A percentile compares a stretch with the other conserved stretches of the same genome.
Conservation (phyloP, 139 green algal species). For the Pleodorina starrii region DNA sequence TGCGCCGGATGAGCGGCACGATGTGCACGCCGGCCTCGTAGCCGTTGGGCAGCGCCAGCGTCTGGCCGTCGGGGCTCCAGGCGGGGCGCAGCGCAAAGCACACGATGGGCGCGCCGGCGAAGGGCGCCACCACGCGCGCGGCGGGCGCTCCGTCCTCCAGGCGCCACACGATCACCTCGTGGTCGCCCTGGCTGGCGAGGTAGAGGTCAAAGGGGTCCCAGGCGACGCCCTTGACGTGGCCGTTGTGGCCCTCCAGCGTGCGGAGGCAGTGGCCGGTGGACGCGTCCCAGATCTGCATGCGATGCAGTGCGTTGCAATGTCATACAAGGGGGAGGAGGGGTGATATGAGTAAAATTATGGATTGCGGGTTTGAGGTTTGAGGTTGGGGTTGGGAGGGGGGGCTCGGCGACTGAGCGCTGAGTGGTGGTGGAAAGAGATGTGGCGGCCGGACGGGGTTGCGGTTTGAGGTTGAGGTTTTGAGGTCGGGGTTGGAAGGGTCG, state of each 20-base stretch:
- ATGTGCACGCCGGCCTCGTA: conserved; percentile 50
- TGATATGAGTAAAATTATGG: too few relatives aligned
- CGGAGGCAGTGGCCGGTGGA: conserved; percentile 29
- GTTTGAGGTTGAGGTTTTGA: too few relatives aligned
- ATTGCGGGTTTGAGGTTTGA: too few relatives aligned
- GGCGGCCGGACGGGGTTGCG: too few relatives aligned
- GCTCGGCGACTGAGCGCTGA: too few relatives aligned
- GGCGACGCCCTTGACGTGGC: conserved; percentile 93
- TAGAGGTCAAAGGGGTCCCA: conserved; percentile 92
- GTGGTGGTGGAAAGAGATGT: too few relatives aligned
- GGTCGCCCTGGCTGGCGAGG: conserved; percentile 78
- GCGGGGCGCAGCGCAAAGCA: conserved; percentile 69
- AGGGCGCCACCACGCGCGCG: conserved; percentile 51
- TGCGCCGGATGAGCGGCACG: conserved; percentile 41
- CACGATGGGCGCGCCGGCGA: conserved; percentile 24
- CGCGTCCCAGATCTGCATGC: conserved; percentile 63
- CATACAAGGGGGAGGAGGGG: too few relatives aligned
- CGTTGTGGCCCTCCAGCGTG: conserved; percentile 46
- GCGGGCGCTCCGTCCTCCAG: conserved; percentile 78
- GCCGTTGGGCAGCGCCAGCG: conserved; percentile 71
- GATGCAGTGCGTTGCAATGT: too few relatives aligned
- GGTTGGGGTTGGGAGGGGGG: too few relatives aligned
- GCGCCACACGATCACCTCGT: conserved; percentile 89
- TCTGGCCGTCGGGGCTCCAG: conserved; percentile 85
- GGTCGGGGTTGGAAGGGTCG: too few relatives aligned